A percentile compares a stretch with the other conserved stretches of the same genome.
These are phyloP conservation scores for Hansenula sp. DNA, from an alignment of 1,139 yeast genomes.

Conservation along the genomic window DNA sequence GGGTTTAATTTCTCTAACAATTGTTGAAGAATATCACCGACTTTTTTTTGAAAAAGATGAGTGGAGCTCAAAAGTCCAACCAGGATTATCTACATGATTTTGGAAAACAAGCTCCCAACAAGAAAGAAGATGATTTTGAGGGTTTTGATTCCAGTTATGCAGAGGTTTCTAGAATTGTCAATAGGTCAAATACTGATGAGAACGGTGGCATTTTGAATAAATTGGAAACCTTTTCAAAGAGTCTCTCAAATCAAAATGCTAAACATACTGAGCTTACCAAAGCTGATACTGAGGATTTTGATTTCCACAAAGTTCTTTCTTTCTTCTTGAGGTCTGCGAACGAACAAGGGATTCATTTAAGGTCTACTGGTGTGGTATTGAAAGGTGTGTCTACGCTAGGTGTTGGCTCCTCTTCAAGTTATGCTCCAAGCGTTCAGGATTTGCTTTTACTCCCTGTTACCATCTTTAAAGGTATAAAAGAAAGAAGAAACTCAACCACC, in stretches of 20 bases:
- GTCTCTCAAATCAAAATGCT: constrained; percentile 13
- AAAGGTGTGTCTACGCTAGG: constrained; percentile 46
- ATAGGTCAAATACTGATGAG: constrained; percentile 4
- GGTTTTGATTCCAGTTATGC: background rate
- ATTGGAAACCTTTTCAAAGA: constrained; percentile 14
- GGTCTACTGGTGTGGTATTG: constrained; percentile 43
- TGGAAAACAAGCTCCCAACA: background rate
- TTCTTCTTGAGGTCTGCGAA: constrained; percentile 26
- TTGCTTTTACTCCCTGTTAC: constrained; percentile 40
- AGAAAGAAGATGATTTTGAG: background rate
- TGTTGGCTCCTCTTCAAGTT: constrained; percentile 41
- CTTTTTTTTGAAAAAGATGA: too few relatives aligned
- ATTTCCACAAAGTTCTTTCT: constrained; percentile 29
- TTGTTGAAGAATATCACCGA: too few relatives aligned
- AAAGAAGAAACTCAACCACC: constrained; percentile 21
- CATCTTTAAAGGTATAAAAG: constrained; percentile 26
- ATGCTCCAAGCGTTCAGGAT: constrained; percentile 45
- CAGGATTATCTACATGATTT: too few relatives aligned
- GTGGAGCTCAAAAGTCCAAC: too few relatives aligned
- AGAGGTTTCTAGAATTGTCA: constrained; percentile 11
- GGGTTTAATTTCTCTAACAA: too few relatives aligned
- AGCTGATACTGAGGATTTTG: constrained; percentile 27
- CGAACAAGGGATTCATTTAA: constrained; percentile 41
- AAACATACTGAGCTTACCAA: constrained; percentile 8
- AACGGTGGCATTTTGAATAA: constrained; percentile 11